Evolutionary conservation across 2,329 filamentous ascomycete species (phyloP), one percentile per base, ranked within the genome.

Genomic region (Epichloe coenophiala): DNA sequence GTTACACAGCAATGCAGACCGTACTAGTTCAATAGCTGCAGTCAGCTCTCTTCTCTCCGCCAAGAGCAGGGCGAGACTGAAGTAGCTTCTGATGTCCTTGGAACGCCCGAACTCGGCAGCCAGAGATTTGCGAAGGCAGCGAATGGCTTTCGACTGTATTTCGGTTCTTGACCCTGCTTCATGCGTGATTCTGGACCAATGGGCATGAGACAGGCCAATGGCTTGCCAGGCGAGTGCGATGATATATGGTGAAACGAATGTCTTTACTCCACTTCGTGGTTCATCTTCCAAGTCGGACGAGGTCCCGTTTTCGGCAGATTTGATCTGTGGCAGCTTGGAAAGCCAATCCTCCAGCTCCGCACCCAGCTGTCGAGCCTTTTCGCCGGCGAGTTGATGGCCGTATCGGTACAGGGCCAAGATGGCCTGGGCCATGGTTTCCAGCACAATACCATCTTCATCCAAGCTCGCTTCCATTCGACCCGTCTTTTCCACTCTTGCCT

Each of bases 331-430:
- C 38, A 77, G 68, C 59, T 85, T 84, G 40, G 81, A 77, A 9
- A 95, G 67, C 78, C 87, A 88, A 53, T 80, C 77, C 63, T 91
- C 82, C 36, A 96, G 77, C 56, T 86, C 80, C 9, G 76, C 67
- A 5, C 80, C 82, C 21, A 97, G 71, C 12, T 81, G 76, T 41
- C 80, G 75, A 3, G 90, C 89, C 63, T 86, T 95, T 61, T 94
- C 85, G 0, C 84, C 86, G 39, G 88, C 86, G 49, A 82, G 72
- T 36, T 73, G 70, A 35, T 81, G 82, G 1, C 91, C 89, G 64
- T 91, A 95, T 51, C 84, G 83, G 62, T 88, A 95, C 9, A 97
- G 71, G 12, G 91, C n/a, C n/a, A n/a, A n/a, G n/a, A n/a, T n/a
- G n/a, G n/a, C n/a, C n/a, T n/a, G n/a, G n/a, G n/a, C 81, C 45